A percentile compares a stretch with the other conserved stretches of the same genome.
Evolutionary conservation across 805 yeast species (phyloP).

Genomic region (Kuraishia piskuri): DNA sequence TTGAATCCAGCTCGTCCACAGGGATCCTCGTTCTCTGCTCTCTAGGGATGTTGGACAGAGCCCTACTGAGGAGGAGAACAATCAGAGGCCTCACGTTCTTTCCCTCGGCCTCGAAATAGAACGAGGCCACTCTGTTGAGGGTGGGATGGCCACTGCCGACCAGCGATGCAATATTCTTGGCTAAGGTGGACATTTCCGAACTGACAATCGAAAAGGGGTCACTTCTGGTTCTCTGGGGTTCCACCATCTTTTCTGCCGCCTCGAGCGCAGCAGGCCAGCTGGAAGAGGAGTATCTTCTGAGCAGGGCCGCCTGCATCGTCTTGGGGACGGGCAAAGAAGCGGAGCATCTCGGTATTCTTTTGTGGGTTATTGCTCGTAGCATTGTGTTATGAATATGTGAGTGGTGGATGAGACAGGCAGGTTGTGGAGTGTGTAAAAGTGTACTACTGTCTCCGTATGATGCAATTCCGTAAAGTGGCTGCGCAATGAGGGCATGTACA

Average conservation of each 20-base stretch:
- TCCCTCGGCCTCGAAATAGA: constrained; percentile 94
- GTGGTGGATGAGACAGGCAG: background rate
- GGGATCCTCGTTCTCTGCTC: constrained; percentile 54
- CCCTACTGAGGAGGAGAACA: constrained; percentile 75
- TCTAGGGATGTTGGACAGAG: constrained; percentile 67
- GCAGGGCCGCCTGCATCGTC: background rate
- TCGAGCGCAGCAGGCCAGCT: constrained; percentile 44
- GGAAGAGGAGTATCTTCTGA: constrained; percentile 16
- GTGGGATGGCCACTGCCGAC: constrained; percentile 95
- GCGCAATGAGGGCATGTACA: background rate
- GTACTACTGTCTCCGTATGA: background rate
- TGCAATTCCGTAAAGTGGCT: background rate
- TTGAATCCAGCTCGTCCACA: constrained; percentile 58
- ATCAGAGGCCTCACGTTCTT: constrained; percentile 90
- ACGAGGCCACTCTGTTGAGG: constrained; percentile 82
- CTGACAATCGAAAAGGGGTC: constrained; percentile 92
- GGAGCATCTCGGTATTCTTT: background rate
- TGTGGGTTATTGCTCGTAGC: background rate
- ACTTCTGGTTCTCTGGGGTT: constrained; percentile 45
- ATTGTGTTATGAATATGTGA: background rate
- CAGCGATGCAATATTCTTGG: constrained; percentile 75
- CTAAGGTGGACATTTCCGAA: constrained; percentile 85
- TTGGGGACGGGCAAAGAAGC: background rate
- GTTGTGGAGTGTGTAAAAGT: background rate
- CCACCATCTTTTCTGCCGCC: constrained; percentile 68